Evolutionary conservation across 75 land plant genomes (phyloP).

Genomic region (Chamaecyparis obtusa): DNA sequence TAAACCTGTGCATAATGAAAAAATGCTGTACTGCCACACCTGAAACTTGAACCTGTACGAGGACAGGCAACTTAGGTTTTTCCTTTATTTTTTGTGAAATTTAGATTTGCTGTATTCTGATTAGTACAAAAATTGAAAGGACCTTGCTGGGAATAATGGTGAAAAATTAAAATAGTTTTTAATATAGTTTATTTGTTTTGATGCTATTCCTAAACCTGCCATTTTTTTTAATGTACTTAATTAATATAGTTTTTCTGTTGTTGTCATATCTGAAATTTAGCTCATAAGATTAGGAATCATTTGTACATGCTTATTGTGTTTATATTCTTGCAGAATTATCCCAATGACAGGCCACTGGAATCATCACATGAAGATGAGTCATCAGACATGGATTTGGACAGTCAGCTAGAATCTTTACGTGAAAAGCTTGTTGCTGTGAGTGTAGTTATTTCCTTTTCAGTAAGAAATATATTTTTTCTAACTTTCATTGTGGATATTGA

Average conservation of each 20-base stretch:
- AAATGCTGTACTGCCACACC: too few relatives aligned
- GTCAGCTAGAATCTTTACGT: not conserved
- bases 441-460: not conserved
- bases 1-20: too few relatives aligned
- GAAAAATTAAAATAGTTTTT: not conserved
- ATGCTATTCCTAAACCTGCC: not conserved
- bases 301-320: not conserved
- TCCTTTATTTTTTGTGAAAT: not conserved
- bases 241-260: not conserved
- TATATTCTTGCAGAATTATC: slow-evolving; percentile 1
- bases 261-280: not conserved
- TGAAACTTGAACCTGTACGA: too few relatives aligned
- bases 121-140: not conserved
- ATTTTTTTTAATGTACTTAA: not conserved
- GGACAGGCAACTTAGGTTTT: not conserved
- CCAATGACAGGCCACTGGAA: not conserved
- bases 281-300: not conserved
- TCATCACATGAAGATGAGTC: not conserved
- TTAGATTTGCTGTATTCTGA: not conserved
- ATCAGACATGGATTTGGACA: slow-evolving; percentile 9
- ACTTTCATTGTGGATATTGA: not conserved
- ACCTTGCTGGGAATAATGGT: not conserved
- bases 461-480: not conserved
- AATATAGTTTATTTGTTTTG: not conserved
- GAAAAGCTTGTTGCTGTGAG: slow-evolving; percentile 9